Percentiles rank a stretch among this genome's conserved stretches.
Evolutionary conservation across 148 eudicot genomes (phyloP).

Genomic region (Polygonum maritimum): DNA sequence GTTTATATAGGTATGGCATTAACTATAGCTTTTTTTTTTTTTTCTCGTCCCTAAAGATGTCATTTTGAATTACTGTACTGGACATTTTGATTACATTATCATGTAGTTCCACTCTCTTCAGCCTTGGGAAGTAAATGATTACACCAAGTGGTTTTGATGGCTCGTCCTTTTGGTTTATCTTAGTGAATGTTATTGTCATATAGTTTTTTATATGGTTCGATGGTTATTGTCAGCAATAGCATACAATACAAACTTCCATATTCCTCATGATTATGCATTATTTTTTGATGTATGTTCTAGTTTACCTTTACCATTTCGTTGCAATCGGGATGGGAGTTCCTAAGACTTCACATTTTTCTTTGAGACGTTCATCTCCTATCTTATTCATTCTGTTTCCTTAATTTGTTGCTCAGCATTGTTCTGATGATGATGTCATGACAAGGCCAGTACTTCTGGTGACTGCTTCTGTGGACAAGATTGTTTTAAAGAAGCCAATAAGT

Average conservation of each 20-base stretch:
- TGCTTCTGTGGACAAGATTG: constrained; percentile 66
- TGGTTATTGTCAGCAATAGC: neutral
- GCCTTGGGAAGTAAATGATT: neutral
- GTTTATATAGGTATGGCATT: too few species aligned
- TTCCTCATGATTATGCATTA: neutral
- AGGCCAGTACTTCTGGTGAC: constrained; percentile 61
- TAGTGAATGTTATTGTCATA: neutral
- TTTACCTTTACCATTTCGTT: neutral
- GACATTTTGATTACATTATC: too few species aligned
- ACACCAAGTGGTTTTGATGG: neutral
- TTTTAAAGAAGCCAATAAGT: constrained; percentile 49
- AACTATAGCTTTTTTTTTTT: too few species aligned
- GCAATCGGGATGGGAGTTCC: neutral
- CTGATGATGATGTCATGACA: constrained; percentile 54
- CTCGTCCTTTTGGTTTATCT: neutral
- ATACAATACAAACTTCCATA: neutral
- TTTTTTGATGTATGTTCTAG: too few species aligned
- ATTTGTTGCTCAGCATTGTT: constrained; percentile 39
- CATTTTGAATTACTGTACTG: too few species aligned
- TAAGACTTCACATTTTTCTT: neutral
- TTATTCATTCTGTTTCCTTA: neutral
- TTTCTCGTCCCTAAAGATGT: too few species aligned
- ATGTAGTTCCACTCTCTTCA: neutral
- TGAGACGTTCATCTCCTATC: neutral
- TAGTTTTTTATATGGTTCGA: neutral